Base-by-base conservation (phyloP, 345 rosid species). In the Melastoma malabathricum region DNA sequence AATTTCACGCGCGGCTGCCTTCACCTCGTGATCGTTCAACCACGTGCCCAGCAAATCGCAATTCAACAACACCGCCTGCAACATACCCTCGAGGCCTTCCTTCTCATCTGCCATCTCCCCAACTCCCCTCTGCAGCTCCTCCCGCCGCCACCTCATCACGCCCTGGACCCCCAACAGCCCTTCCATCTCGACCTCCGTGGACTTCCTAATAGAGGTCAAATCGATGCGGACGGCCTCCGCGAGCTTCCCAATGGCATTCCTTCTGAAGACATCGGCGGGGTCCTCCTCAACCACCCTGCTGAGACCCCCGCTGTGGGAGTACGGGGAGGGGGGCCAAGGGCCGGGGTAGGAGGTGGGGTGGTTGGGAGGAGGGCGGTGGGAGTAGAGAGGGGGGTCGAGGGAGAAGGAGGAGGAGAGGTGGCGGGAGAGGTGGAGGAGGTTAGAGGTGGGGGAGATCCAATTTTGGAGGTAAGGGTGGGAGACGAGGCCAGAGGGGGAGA, bases 401-500 rank as follows among this genome's bases (percentile, higher is more conserved):
- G 84, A 61, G 64, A 90, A 90, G 18, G 62, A 51, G 8, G 66
- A 51, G 68, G 82, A 46, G 53, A 90, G 61, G 44, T 78, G 66
- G 27, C 74, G 63, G 10, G 68, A 79, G 45, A 90, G 77, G 59
- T 90, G 89, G 20, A 76, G 54, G 29, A 84, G 80, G 64, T 82
- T 86, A 15, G 95, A 90, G 62, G 83, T 75, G 9, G 96, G 98
- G 48, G 75, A 77, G 59, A 84, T 51, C 98, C 98, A 90, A 39
- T 68, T 67, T 12, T 84, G 89, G 48, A 90, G 73, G 64, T 77
- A 90, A 20, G 85, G 71, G 13, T 68, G 55, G 3, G 98, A 82
- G 55, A 86, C 96, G 41, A 82, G 75, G 2, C 98, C 98, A 0
- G 93, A 84, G 1, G 98, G 96, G 50, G 72, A 72, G 41, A 90